These are phyloP conservation scores for Pichia insulana DNA, from an alignment of 805 yeast species.

Conservation along the genomic window DNA sequence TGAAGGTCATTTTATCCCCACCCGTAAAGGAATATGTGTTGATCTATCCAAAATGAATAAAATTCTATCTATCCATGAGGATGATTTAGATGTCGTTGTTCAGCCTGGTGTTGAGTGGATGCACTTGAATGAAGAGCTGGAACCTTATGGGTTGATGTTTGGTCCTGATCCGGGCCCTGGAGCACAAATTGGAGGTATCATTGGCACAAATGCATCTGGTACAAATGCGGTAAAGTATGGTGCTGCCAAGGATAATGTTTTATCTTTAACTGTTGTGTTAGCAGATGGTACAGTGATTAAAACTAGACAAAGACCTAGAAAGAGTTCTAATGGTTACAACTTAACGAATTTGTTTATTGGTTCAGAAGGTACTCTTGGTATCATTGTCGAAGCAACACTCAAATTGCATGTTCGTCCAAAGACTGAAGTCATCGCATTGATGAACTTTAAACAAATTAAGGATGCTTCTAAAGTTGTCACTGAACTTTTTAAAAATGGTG, in stretches of 20 bases:
- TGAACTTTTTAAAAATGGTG: constrained; percentile 51
- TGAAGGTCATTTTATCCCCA: constrained; percentile 71
- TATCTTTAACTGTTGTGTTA: constrained; percentile 61
- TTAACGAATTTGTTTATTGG: constrained; percentile 70
- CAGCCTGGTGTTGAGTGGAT: constrained; percentile 80
- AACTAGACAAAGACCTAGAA: constrained; percentile 67
- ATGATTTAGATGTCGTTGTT: constrained; percentile 66
- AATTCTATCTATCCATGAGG: constrained; percentile 46
- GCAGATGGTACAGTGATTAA: constrained; percentile 75
- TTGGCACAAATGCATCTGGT: constrained; percentile 71
- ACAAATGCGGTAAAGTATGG: constrained; percentile 73
- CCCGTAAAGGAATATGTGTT: constrained; percentile 51
- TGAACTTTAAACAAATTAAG: constrained; percentile 55
- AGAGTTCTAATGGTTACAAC: constrained; percentile 74
- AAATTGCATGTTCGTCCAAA: constrained; percentile 59
- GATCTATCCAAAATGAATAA: constrained; percentile 58
- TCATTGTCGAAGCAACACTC: constrained; percentile 69
- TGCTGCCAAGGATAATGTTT: constrained; percentile 66
- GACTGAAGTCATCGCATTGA: constrained; percentile 58
- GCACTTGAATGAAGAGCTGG: constrained; percentile 46
- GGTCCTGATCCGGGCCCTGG: constrained; percentile 79
- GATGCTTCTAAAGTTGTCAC: constrained; percentile 69
- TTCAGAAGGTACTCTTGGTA: constrained; percentile 72
- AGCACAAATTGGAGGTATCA: constrained; percentile 70
- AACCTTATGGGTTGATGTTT: constrained; percentile 46